Base-by-base conservation (phyloP, 352 stramenopile genomes). In the Chrysophaeum taylorii region DNA sequence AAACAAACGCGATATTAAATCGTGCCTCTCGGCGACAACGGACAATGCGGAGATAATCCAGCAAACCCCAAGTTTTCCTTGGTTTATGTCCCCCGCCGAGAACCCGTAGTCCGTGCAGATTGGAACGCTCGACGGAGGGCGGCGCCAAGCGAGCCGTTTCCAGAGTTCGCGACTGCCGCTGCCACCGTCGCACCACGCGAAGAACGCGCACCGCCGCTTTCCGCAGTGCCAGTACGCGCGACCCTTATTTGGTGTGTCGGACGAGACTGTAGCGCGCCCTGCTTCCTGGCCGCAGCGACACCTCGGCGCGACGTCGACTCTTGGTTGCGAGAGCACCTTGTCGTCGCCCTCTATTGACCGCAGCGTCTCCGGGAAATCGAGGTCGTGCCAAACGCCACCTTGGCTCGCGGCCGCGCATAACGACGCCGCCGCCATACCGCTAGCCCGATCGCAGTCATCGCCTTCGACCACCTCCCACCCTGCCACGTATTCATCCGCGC, bases 41-140 rank as follows among this genome's bases (percentile, higher is more conserved):
- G 80, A 78, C 48, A 88, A 73, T 36, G 84, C 82, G 48, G 77
- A 85, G 52, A 89, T 75, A 68, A 89, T 88, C 84, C 84, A 89
- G 66, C 84, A 89, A 69, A 86, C 82, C 14, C 84, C 84, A 41
- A 89, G 76, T 38, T 79, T 75, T 12, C 72, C 72, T 67, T 76
- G 72, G 16, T 31, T 39, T 9, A 70, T 18, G 64, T 70, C 64
- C 23, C 31, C 36, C 5, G 43, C 67, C 2, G 63, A 67, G 27
- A 72, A 62, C 2, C 62, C 54, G 38, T 25, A 50, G 42, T 57
- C 41, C 37, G 43, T 48, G 12, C 27, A 18, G 31, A 68, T 21
- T 2, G 64, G 2, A 38, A 75, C 27, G 73, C 18, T 67, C 72
- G 31, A 62, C 15, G 23, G 63, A 35, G 31, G 57, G 42, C 41